Base-by-base conservation (phyloP, 768 basidiomycete genomes). In the Roridomyces roridus region DNA sequence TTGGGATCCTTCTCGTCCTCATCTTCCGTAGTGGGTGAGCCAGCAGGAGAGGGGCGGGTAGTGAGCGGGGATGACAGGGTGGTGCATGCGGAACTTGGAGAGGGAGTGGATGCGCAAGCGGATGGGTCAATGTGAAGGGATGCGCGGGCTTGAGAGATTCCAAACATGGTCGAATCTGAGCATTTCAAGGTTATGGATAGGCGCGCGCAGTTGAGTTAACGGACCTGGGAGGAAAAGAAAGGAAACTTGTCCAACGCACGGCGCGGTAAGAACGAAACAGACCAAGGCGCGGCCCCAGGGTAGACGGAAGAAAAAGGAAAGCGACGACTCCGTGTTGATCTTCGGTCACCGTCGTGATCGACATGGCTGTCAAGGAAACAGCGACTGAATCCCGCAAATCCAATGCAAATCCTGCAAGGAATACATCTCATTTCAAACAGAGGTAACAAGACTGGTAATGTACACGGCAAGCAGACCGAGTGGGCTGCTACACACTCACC, bases 1-100 rank as follows among this genome's bases (percentile, higher is more conserved):
- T 76, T 75, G 26, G 76, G 67, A 29, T 73, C 73, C 54, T 66
- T 67, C 26, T 73, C 70, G 31, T 71, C 72, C 40, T 74, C 73
- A 31, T 61, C 65, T 28, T 72, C 69, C 11, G 64, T 64, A 14
- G 50, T 59, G 17, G 65, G 65, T 21, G 68, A 70, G 21, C 67
- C 46, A 44, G 67, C 54, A 24, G 68, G 67, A 43, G 61, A 63
- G 24, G 70, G 67, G 11, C 60, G 69, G 12, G 61, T 46, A 26
- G 51, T 70, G 12, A 67, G 57, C 20, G 72, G 74, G n/a, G 76
- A 75, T 2, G 29, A 57, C 23, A 63, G 68, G 21, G 61, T 63
- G 21, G 65, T 65, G 14, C 56, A 62, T 15, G 67, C 65, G 34
- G 70, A 67, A 49, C 61, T 65, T 17, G 73, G 70, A 21, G 67